Conservation (phyloP, 495 filamentous ascomycete species). For the Acidiella bohemica region DNA sequence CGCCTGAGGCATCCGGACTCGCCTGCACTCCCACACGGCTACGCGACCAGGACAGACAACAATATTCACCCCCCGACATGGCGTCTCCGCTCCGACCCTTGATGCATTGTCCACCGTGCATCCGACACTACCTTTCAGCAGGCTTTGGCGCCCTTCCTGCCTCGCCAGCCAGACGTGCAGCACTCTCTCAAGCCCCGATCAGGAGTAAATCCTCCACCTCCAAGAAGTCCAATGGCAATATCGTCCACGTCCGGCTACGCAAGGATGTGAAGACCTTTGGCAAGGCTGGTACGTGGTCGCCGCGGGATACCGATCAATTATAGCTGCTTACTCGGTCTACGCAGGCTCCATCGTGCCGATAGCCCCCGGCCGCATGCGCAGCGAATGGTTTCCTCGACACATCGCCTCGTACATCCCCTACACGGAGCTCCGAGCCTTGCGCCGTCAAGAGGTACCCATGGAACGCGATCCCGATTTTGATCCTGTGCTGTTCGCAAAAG, state of each 20-base stretch:
- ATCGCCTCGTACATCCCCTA: slow-evolving; percentile 43
- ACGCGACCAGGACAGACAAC: too few relatives aligned
- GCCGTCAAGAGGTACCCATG: slow-evolving; percentile 27
- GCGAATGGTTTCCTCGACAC: slow-evolving; percentile 39
- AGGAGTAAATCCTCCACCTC: too few relatives aligned
- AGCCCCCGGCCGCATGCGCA: slow-evolving; percentile 40
- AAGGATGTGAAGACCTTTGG: slow-evolving; percentile 48
- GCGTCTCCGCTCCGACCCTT: slow-evolving; percentile 7
- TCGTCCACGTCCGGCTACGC: slow-evolving; percentile 46
- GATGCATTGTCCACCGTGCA: slow-evolving; percentile 24
- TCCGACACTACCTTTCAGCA: slow-evolving; percentile 20
- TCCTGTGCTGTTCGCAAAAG: neutral
- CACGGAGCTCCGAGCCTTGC: slow-evolving; percentile 32
- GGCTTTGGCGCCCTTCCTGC: slow-evolving; percentile 13
- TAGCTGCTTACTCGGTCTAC: neutral
- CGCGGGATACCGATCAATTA: too few relatives aligned
- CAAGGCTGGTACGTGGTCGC: too few relatives aligned
- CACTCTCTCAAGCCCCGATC: slow-evolving; percentile 29
- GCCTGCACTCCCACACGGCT: neutral
- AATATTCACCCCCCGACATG: too few relatives aligned
- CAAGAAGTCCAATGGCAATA: too few relatives aligned
- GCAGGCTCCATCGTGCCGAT: slow-evolving; percentile 44
- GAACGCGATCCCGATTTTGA: slow-evolving; percentile 36
- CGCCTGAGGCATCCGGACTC: neutral
- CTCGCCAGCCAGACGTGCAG: slow-evolving; percentile 3